phyloP scores from a whole-genome alignment of 2,329 filamentous ascomycete species.

The Pestalotiopsis sp. region DNA sequence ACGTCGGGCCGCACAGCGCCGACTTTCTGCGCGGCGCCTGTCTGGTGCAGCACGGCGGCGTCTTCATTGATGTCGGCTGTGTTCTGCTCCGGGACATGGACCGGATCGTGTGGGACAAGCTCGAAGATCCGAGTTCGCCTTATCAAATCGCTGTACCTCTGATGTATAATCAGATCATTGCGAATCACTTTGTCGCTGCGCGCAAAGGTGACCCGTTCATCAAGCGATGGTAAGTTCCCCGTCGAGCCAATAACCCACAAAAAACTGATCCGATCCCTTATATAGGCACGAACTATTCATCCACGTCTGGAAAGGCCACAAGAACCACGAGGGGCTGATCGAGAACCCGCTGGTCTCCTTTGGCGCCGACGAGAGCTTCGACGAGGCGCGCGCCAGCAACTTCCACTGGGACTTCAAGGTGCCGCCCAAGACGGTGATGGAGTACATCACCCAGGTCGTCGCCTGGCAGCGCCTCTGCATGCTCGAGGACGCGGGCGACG shows the following conservation, averaged over 20 bases:
- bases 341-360: slow-evolving; percentile 30
- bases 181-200: slow-evolving; percentile 1
- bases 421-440: slow-evolving; percentile 31
- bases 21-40: slow-evolving; percentile 48
- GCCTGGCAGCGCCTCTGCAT: slow-evolving; percentile 35
- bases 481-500: slow-evolving; percentile 26
- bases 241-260: slow-evolving; percentile 1
- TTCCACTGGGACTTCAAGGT: slow-evolving; percentile 36
- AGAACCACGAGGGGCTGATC: slow-evolving; percentile 27
- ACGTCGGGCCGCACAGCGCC: slow-evolving; percentile 44
- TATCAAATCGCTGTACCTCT: slow-evolving; percentile 34
- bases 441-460: slow-evolving; percentile 42
- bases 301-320: slow-evolving; percentile 31
- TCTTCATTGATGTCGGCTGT: slow-evolving; percentile 46
- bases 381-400: slow-evolving; percentile 20
- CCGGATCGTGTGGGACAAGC: slow-evolving; percentile 38
- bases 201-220: slow-evolving; percentile 6
- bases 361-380: slow-evolving; percentile 27
- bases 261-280: slow-evolving; percentile 25
- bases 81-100: slow-evolving; percentile 44
- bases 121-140: slow-evolving; percentile 36
- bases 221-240: slow-evolving; percentile 14
- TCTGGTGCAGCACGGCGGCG: slow-evolving; percentile 42
- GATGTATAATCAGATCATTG: slow-evolving; percentile 13
- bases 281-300: slow-evolving; percentile 38